Conservation (phyloP, 345 rosid genomes). For the Aquilaria yunnanensis region DNA sequence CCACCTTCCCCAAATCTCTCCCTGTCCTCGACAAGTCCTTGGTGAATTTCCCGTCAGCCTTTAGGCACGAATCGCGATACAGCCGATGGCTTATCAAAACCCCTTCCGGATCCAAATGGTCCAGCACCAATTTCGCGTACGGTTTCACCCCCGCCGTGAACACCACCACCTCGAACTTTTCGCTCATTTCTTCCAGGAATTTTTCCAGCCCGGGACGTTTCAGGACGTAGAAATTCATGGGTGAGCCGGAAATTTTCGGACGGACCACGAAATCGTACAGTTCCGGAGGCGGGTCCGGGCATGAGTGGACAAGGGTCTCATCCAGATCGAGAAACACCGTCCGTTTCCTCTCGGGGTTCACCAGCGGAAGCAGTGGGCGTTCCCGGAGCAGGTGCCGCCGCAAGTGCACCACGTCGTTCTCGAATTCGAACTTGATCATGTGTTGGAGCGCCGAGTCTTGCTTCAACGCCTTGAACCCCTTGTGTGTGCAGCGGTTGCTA, state of each 20-base stretch:
- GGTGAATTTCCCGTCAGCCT: conserved; percentile 53
- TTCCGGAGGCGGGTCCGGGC: conserved; percentile 49
- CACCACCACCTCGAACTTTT: conserved; percentile 55
- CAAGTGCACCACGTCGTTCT: no score
- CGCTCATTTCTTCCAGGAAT: conserved; percentile 41
- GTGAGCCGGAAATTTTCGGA: conserved; percentile 53
- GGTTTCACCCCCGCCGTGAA: conserved; percentile 76
- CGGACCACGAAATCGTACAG: conserved; percentile 54
- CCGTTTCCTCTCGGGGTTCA: conserved; percentile 16
- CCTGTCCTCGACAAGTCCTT: conserved; percentile 61
- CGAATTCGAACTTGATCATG: no score
- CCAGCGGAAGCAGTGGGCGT: conserved; percentile 22
- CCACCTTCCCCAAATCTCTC: conserved; percentile 49
- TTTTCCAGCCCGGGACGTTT: conserved; percentile 80
- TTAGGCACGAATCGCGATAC: conserved; percentile 63
- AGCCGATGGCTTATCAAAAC: conserved; percentile 46
- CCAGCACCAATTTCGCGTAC: conserved; percentile 68
- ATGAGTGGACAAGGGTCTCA: conserved; percentile 71
- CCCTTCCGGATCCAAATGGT: conserved; percentile 42
- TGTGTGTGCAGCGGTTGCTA: conserved; percentile 16
- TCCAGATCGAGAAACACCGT: conserved; percentile 80
- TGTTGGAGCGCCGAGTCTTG: conserved; percentile 5
- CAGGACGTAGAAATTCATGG: conserved; percentile 50
- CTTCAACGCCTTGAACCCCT: conserved; percentile 49
- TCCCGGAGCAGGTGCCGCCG: no score